phyloP scores from a whole-genome alignment of 2,329 filamentous ascomycete genomes.

The Sporothrix euskadiensis region DNA sequence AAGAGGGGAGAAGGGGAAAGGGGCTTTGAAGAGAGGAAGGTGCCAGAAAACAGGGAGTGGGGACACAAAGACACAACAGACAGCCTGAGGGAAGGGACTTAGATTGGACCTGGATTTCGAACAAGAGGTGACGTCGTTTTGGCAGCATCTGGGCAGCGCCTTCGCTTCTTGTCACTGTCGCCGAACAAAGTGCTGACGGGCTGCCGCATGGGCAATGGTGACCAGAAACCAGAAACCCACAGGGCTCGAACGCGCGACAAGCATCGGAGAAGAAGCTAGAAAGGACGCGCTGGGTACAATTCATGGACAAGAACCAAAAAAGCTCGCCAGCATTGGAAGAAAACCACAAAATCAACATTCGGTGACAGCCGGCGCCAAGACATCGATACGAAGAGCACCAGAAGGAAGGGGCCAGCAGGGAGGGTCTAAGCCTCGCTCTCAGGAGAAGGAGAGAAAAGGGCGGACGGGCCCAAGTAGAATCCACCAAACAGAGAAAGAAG shows the following conservation, averaged over 20 bases:
- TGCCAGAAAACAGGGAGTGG: neutral
- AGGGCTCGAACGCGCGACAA: neutral
- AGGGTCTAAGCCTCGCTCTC: slow-evolving; percentile 25
- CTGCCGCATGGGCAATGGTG: neutral
- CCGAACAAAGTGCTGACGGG: slow-evolving; percentile 13
- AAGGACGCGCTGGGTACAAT: neutral
- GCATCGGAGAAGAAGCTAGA: neutral
- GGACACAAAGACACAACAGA: neutral
- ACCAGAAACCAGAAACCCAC: neutral
- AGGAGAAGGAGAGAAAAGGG: slow-evolving; percentile 2
- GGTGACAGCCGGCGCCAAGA: slow-evolving; percentile 24
- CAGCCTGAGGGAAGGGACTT: neutral
- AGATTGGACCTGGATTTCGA: neutral
- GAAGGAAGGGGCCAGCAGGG: slow-evolving; percentile 15
- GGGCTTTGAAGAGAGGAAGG: neutral
- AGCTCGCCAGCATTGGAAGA: neutral
- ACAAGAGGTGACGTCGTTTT: neutral
- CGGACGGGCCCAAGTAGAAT: neutral
- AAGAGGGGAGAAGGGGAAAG: neutral
- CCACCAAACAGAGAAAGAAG: neutral
- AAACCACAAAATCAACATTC: neutral
- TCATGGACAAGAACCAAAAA: neutral
- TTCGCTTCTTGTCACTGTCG: neutral
- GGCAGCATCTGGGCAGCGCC: neutral
- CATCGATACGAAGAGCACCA: slow-evolving; percentile 15